phyloP scores from a whole-genome alignment of 208 protist genomes.

The Leishmania lainsoni region DNA sequence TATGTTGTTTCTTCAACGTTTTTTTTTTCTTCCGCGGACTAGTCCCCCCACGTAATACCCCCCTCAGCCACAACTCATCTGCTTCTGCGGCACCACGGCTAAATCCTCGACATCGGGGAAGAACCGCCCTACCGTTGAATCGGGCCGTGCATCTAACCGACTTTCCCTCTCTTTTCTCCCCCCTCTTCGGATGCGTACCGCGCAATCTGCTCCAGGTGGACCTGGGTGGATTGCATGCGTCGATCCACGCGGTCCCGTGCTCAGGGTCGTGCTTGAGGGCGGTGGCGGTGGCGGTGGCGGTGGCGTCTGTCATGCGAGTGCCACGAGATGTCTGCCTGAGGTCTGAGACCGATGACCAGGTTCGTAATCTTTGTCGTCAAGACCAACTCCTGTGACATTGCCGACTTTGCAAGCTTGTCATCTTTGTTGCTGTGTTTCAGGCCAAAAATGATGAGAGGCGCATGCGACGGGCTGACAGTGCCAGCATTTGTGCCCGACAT shows the following conservation, averaged over 20 bases:
- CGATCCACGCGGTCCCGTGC: background rate
- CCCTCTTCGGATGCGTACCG: background rate
- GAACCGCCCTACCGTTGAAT: background rate
- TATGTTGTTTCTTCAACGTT: background rate
- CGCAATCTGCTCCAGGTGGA: background rate
- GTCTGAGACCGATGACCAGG: no score
- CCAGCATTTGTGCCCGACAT: no score
- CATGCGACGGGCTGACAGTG: no score
- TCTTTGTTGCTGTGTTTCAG: no score
- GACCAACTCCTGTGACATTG: no score
- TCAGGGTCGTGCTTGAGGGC: background rate
- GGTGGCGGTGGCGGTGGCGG: background rate
- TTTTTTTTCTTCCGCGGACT: background rate
- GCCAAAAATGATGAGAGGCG: no score
- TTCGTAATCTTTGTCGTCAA: no score
- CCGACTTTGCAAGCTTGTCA: no score
- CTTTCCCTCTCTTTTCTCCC: background rate
- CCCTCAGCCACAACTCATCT: background rate
- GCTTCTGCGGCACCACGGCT: background rate
- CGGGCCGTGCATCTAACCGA: background rate
- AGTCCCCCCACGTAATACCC: background rate
- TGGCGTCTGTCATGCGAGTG: background rate
- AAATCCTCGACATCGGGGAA: background rate
- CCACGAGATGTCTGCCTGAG: background rate
- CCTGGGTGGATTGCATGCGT: background rate